phyloP scores from a whole-genome alignment of 345 rosid species.

The Linum trigynum region DNA sequence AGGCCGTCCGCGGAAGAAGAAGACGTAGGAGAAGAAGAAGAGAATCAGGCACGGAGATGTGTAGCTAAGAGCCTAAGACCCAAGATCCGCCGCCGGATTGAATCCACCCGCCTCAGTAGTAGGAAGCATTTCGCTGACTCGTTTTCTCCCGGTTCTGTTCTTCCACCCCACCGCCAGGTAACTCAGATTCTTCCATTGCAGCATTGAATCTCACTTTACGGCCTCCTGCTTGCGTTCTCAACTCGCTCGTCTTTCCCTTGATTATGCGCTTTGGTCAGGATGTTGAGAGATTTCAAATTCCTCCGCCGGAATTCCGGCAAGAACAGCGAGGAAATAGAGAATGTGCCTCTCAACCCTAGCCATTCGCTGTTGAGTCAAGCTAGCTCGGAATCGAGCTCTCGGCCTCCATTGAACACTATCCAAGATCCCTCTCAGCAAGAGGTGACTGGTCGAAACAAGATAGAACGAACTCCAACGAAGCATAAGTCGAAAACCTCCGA shows the following conservation, averaged over 20 bases:
- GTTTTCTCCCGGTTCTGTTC: not conserved
- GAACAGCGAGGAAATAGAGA: slow-evolving; percentile 57
- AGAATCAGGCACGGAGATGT: too few species aligned
- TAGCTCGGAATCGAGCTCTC: slow-evolving; percentile 32
- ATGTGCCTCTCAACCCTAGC: slow-evolving; percentile 52
- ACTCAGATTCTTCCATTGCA: not conserved
- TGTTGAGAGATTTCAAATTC: slow-evolving; percentile 63
- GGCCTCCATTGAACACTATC: slow-evolving; percentile 62
- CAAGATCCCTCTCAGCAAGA: slow-evolving; percentile 41
- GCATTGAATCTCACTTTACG: too few species aligned
- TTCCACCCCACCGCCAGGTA: slow-evolving; percentile 7
- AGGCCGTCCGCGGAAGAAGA: not conserved
- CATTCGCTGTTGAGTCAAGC: slow-evolving; percentile 37
- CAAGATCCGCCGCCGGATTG: not conserved
- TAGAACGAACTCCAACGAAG: slow-evolving; percentile 65
- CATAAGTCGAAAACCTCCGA: slow-evolving; percentile 39
- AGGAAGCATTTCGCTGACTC: slow-evolving; percentile 1
- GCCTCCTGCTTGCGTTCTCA: not conserved
- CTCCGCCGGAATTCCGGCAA: slow-evolving; percentile 49
- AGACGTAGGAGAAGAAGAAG: not conserved
- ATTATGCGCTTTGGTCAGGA: slow-evolving; percentile 16
- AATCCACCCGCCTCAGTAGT: not conserved
- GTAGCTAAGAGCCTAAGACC: not conserved
- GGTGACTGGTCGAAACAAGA: slow-evolving; percentile 21
- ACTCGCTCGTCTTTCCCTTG: not conserved